A percentile compares a stretch with the other conserved stretches of the same genome.
These are phyloP conservation scores for Sarcomyxa edulis DNA, from an alignment of 768 basidiomycete genomes.

Conservation along the genomic window DNA sequence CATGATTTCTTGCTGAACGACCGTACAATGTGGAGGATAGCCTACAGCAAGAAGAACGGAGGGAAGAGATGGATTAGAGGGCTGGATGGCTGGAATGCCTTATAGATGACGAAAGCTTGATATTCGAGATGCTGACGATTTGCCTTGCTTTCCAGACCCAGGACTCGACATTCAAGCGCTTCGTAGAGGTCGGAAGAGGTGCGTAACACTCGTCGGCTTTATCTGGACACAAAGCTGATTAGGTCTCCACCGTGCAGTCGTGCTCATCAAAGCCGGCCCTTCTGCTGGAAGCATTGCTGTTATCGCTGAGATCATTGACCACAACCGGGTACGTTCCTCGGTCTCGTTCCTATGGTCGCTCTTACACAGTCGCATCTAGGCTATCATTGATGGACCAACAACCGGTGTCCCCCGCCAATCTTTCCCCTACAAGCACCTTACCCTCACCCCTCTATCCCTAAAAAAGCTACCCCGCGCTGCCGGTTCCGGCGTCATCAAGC, in stretches of 20 bases:
- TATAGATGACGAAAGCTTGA: too few relatives aligned
- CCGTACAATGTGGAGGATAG: too few relatives aligned
- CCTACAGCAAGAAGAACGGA: too few relatives aligned
- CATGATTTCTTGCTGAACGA: too few relatives aligned
- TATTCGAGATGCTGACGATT: too few relatives aligned
- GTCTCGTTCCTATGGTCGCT: background rate
- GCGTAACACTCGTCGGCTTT: slow-evolving; percentile 14
- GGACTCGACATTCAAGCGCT: slow-evolving; percentile 91
- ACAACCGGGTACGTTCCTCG: slow-evolving; percentile 79
- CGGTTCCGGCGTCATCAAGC: slow-evolving; percentile 76
- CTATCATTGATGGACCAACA: slow-evolving; percentile 90
- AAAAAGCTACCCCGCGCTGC: slow-evolving; percentile 84
- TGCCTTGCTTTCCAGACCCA: too few relatives aligned
- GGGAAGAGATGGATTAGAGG: too few relatives aligned
- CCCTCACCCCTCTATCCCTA: slow-evolving; percentile 83
- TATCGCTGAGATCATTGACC: slow-evolving; percentile 97
- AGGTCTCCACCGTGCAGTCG: slow-evolving; percentile 44
- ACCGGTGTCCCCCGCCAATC: slow-evolving; percentile 90
- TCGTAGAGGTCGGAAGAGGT: slow-evolving; percentile 98
- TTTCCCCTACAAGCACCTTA: slow-evolving; percentile 87
- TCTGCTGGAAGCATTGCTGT: slow-evolving; percentile 86
- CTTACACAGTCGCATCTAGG: slow-evolving; percentile 39
- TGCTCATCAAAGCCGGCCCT: slow-evolving; percentile 90
- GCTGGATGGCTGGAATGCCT: too few relatives aligned
- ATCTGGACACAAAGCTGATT: slow-evolving; percentile 1